phyloP scores from a whole-genome alignment of 495 filamentous ascomycete genomes.

The Xylaria flabelliformis region DNA sequence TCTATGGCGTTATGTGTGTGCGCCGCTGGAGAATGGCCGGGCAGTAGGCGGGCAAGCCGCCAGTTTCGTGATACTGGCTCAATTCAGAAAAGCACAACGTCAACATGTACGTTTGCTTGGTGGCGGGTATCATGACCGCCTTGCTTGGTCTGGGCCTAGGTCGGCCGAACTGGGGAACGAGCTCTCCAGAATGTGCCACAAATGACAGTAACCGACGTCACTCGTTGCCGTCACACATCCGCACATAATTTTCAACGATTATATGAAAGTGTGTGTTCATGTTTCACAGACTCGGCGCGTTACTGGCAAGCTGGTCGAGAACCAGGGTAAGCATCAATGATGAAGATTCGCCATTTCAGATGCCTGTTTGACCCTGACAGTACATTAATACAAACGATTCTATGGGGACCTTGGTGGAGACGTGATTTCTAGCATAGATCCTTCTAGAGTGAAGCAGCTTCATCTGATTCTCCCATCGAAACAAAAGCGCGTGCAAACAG shows the following conservation, averaged over 20 bases:
- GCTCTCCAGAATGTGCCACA: conserved; percentile 16
- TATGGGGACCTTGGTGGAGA: not conserved
- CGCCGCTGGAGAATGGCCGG: conserved; percentile 1
- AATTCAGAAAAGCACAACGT: conserved; percentile 12
- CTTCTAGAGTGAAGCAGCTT: not conserved
- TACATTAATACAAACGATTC: not conserved
- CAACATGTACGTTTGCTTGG: not conserved
- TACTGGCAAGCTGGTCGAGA: not conserved
- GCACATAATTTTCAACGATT: not conserved
- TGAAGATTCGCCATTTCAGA: conserved; percentile 4
- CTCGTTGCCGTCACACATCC: conserved; percentile 19
- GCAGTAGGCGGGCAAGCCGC: not conserved
- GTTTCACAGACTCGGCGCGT: conserved; percentile 14
- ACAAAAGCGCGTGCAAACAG: not conserved
- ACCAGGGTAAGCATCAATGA: not conserved
- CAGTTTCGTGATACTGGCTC: conserved; percentile 9
- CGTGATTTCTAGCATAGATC: not conserved
- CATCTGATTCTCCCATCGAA: not conserved
- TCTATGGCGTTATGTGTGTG: not conserved
- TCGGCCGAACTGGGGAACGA: conserved; percentile 2
- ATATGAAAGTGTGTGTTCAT: conserved; percentile 4
- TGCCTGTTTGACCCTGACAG: not conserved
- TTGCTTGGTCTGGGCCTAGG: not conserved
- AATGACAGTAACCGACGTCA: conserved; percentile 18
- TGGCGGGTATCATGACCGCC: not conserved